Percentiles rank a stretch among this genome's conserved stretches.
phyloP scores from a whole-genome alignment of 1,284 basidiomycete species.

The Ceratorhiza oryzae-sativae region DNA sequence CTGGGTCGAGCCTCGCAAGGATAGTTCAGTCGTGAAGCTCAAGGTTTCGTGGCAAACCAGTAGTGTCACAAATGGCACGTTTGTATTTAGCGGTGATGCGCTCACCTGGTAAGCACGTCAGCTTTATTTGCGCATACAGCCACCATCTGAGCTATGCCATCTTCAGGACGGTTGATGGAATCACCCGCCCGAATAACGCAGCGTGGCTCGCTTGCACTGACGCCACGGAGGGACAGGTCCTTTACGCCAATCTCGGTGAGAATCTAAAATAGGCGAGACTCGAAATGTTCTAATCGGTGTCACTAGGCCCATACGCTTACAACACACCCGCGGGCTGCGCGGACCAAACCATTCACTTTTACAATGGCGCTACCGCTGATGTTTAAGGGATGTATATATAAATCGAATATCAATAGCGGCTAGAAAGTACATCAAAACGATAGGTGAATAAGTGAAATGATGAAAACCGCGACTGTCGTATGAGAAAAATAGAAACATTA shows the following conservation, averaged over 20 bases:
- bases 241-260: constrained; percentile 65
- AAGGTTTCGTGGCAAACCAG: constrained; percentile 60
- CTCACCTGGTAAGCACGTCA: constrained; percentile 45
- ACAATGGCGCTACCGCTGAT: constrained; percentile 59
- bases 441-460: constrained; percentile 2
- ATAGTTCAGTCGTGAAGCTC: constrained; percentile 59
- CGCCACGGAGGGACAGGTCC: constrained; percentile 57
- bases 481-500: not conserved
- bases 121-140: constrained; percentile 37
- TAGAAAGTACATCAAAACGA: constrained; percentile 15
- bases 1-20: constrained; percentile 57
- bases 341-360: constrained; percentile 69
- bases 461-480: not conserved
- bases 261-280: not conserved
- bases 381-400: constrained; percentile 23
- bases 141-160: not conserved
- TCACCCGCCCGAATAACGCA: constrained; percentile 38
- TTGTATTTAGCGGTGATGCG: constrained; percentile 48
- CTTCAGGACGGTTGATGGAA: constrained; percentile 29
- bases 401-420: not conserved
- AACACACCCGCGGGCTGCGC: constrained; percentile 61
- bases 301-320: constrained; percentile 55
- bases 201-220: constrained; percentile 55
- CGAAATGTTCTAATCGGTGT: not conserved
- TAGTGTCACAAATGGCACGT: constrained; percentile 51